These are phyloP conservation scores for Aleurites moluccanus DNA, from an alignment of 441 rosid species.

Conservation along the genomic window DNA sequence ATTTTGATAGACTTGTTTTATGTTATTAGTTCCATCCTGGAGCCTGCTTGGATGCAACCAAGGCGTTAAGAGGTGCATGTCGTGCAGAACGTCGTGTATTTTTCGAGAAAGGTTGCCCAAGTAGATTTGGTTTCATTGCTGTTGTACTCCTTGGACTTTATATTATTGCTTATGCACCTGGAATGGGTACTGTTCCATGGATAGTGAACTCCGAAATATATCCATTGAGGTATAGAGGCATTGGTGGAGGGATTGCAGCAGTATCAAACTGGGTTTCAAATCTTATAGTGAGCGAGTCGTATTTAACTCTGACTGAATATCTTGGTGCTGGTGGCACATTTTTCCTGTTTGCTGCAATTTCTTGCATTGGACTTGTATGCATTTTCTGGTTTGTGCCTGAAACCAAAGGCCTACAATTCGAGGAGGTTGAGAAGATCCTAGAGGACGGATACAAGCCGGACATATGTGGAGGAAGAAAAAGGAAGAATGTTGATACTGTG, in stretches of 20 bases:
- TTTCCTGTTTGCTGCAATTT: constrained; percentile 60
- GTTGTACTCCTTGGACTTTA: constrained; percentile 56
- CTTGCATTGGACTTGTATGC: constrained; percentile 16
- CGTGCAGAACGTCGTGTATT: constrained; percentile 39
- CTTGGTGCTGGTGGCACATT: constrained; percentile 68
- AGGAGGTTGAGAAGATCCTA: neutral
- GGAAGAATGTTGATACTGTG: neutral
- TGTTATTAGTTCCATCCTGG: constrained; percentile 42
- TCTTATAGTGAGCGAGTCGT: constrained; percentile 54
- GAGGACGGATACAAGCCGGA: neutral
- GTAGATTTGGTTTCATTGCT: constrained; percentile 63
- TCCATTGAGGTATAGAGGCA: constrained; percentile 66
- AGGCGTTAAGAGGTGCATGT: constrained; percentile 36
- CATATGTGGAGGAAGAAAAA: neutral
- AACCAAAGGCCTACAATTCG: neutral
- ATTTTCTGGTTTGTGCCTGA: neutral
- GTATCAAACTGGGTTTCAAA: constrained; percentile 74
- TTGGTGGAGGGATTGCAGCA: constrained; percentile 85
- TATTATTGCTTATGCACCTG: constrained; percentile 66
- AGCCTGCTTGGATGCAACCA: constrained; percentile 46
- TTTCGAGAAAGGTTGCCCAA: constrained; percentile 73
- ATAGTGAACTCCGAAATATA: constrained; percentile 79
- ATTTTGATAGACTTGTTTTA: neutral
- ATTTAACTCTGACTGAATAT: constrained; percentile 53
- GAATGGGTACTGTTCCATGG: constrained; percentile 83